Evolutionary conservation across 2,329 filamentous ascomycete genomes (phyloP).

Genomic region (Penicillium decumbens): DNA sequence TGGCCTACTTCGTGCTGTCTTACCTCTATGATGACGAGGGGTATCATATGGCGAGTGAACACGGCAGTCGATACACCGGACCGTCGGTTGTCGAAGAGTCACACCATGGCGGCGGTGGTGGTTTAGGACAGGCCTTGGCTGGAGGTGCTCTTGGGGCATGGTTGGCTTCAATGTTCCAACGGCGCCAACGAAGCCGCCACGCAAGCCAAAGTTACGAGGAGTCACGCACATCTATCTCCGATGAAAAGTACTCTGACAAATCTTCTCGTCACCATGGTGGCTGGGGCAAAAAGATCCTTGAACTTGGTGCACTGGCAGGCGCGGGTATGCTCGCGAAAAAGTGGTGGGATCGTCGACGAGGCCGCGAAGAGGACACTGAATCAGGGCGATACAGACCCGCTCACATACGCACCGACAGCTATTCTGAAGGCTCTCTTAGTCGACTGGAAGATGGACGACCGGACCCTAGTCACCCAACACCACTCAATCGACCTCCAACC

Average conservation of each 20-base stretch:
- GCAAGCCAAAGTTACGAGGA: conserved; percentile 42
- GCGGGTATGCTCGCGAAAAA: conserved; percentile 59
- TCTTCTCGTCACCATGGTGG: conserved; percentile 46
- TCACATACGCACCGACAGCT: conserved; percentile 45
- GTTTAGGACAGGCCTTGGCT: conserved; percentile 46
- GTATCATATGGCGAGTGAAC: conserved; percentile 51
- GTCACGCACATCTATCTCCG: conserved; percentile 55
- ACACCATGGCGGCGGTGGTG: conserved; percentile 44
- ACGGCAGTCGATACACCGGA: conserved; percentile 52
- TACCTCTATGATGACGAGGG: conserved; percentile 57
- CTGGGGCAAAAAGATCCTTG: conserved; percentile 58
- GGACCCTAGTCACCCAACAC: conserved; percentile 35
- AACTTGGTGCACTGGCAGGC: conserved; percentile 59
- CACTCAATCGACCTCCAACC: conserved; percentile 34
- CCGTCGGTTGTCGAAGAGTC: conserved; percentile 50
- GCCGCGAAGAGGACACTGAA: conserved; percentile 52
- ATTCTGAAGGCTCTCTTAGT: conserved; percentile 40
- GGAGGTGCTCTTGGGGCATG: conserved; percentile 54
- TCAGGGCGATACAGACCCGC: conserved; percentile 52
- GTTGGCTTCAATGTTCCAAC: conserved; percentile 49
- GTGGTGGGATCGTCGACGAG: conserved; percentile 52
- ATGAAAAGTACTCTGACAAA: conserved; percentile 62
- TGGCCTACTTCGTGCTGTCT: conserved; percentile 74
- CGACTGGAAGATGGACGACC: conserved; percentile 52
- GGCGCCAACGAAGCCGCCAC: conserved; percentile 42